phyloP scores from a whole-genome alignment of 1,139 yeast species.

The Candida albicans region DNA sequence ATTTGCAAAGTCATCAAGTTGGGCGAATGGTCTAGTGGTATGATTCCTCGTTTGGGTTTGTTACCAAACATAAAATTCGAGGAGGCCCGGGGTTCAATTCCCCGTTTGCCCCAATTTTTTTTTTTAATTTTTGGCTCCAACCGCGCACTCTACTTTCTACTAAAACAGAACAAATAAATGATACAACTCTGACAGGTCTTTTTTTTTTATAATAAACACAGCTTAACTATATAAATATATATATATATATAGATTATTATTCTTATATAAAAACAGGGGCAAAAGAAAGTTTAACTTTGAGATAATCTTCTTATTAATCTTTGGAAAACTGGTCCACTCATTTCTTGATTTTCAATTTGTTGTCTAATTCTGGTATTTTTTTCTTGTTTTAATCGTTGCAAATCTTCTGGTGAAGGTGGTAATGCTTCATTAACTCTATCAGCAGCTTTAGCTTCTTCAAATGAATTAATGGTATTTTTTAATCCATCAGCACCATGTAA shows the following conservation, averaged over 20 bases:
- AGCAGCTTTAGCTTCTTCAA: slow-evolving; percentile 82
- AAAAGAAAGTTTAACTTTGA: slow-evolving; percentile 15
- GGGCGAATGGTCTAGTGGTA: slow-evolving; percentile 49
- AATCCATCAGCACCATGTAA: slow-evolving; percentile 83
- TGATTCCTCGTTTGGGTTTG: slow-evolving; percentile 52
- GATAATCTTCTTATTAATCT: slow-evolving; percentile 44
- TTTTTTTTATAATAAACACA: not conserved
- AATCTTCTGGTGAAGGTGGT: slow-evolving; percentile 77
- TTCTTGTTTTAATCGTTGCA: slow-evolving; percentile 45
- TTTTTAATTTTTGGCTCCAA: slow-evolving; percentile 2
- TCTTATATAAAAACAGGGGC: no score
- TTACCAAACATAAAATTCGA: slow-evolving; percentile 15
- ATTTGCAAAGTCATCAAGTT: not conserved
- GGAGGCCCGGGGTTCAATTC: slow-evolving; percentile 28
- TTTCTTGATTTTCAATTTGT: slow-evolving; percentile 44
- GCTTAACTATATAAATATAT: not conserved
- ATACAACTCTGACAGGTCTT: no score
- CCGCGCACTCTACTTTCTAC: no score
- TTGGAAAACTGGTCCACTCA: slow-evolving; percentile 41
- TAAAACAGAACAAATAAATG: no score
- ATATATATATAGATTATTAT: not conserved
- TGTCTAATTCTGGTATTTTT: slow-evolving; percentile 39
- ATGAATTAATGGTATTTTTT: slow-evolving; percentile 64
- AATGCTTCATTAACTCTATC: slow-evolving; percentile 84
- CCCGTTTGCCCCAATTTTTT: slow-evolving; percentile 22